Base-by-base conservation (phyloP, 2,329 filamentous ascomycete species). In the Cercospora sp. region DNA sequence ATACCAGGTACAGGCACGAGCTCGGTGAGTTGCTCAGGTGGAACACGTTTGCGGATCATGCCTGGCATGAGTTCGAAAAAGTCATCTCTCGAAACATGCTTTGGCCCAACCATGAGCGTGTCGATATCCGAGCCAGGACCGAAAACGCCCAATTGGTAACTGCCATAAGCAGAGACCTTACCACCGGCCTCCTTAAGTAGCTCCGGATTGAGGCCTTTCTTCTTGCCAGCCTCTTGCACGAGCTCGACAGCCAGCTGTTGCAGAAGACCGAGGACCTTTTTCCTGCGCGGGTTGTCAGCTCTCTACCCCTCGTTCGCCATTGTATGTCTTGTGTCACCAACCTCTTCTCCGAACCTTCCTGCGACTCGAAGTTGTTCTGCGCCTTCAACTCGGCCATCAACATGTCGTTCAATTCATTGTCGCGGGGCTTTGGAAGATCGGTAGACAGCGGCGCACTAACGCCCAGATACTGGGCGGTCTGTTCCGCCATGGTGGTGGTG, bases 61-160 rank as follows among this genome's bases (percentile, higher is more conserved):
- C 87, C 84, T n/a, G 94, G 94, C 74, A 97, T 97, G 74, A 91
- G 85, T 63, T 91, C 84, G 82, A 99, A 99, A 83, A 97, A 99
- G 80, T 99, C 93, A 33, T 94, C 90, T 68, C 93, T 90, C 12
- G 88, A 87, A 63, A 98, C 91, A 76, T 97, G 93, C 81, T 92
- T 94, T 9, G 95, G 95, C 13, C 90, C 94, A 61, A 97, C 91
- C 68, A 98, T 89, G 62, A 99, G 88, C 1, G 95, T 97, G 82
- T 99, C 95, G 75, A 99, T 98, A 88, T 99, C 95, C 58, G 95
- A 98, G 61, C 93, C 93, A 55, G 95, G 95, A 5, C 94, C 94
- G 79, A 92, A 97, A 26, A 98, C 95, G 68, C 95, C 95, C 12
- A 99, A 85, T 45, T 94, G 90, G 80, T 94, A 99, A 80, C 95